Base-by-base conservation (phyloP, 805 yeast species). In the Lachancea lanzarotensis region DNA sequence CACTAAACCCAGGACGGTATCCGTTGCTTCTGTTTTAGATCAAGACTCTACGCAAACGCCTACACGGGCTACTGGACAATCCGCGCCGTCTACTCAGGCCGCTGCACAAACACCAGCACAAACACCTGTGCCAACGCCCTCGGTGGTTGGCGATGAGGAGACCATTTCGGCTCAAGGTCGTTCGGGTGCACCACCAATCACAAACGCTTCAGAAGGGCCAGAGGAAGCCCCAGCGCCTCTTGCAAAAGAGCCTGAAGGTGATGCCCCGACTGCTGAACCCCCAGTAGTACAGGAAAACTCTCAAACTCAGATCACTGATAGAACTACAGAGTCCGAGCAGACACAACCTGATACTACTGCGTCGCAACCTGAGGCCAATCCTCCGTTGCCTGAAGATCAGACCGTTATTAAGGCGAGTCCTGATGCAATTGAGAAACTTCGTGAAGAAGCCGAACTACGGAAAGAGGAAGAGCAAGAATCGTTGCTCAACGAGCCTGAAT, bases 361-460 rank as follows among this genome's bases (percentile, higher is more conserved):
- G 25, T 22, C 19, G 22, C 31, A 27, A 17, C 4, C 32, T 4
- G 27, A 16, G 27, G 35, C 35, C 16, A 17, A 32, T 6, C 18
- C 35, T 32, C 17, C 33, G 19, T n/a, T 34, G 25, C n/a, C 18
- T 2, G 43, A 32, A 20, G 15, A 37, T 15, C 48, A 48, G 42
- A 57, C 60, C 10, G 59, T 60, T 3, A 56, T 57, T 9, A 61
- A 66, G 39, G 65, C 68, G 25, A 55, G 65, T 11, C 69, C 67
- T 18, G 67, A 61, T 47, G 67, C 64, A 6, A 63, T 67, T 37
- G 70, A 70, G 58, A 62, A 61, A 36, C 50, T 69, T 30, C 66
- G 67, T 47, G 73, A 70, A 51, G 71, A 69, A 44, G 68, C 68
- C 26, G 63, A 60, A 46, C 53, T 65, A 40, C 67, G 70, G 29